Base-by-base conservation (phyloP, 83 land plant species). In the Thuja plicata region DNA sequence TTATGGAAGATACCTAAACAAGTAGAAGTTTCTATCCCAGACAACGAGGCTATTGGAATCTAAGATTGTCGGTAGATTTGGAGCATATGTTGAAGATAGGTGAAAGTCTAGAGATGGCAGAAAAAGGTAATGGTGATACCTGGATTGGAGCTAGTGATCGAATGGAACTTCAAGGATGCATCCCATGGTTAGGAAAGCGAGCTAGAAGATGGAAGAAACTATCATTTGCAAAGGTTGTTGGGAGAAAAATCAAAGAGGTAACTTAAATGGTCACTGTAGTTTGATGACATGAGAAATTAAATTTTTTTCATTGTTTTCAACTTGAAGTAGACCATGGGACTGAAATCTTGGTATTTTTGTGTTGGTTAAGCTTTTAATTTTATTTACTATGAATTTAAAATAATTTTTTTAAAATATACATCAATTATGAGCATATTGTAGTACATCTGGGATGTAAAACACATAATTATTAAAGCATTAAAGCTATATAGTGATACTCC, bases 201-300 rank as follows among this genome's bases (percentile, higher is more conserved):
- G 97, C 98, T 88, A 91, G 99, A 86, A 92, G 99, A n/a, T 98
- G 99, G 99, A 96, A 92, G 90, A 87, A 76, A 70, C 97, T 98
- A 34, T 84, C 92, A 52, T 96, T 89, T 93, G 94, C 97, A 11
- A 85, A 89, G 17, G 89, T 93, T 24, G 62, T 98, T 84, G 91
- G 91, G 37, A 88, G 93, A 81, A 93, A 92, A 84, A 94, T 93
- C 83, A 89, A 89, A 60, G 97, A 95, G 91, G 99, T 97, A 89
- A 62, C 87, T 80, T 19, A 10, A 34, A 55, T 16, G 27, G n/a
- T 16, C 43, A 30, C 32, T 55, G 34, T 8, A 81, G 84, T 81
- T 19, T n/a, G 19, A 45, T 81, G 24, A 45, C 13, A 15, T 81
- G 2, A 7, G 50, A 81, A 17, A 77, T n/a, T 57, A 3, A 57